These are phyloP conservation scores for Ascobolus immersus DNA, from an alignment of 495 filamentous ascomycete genomes.

Conservation along the genomic window DNA sequence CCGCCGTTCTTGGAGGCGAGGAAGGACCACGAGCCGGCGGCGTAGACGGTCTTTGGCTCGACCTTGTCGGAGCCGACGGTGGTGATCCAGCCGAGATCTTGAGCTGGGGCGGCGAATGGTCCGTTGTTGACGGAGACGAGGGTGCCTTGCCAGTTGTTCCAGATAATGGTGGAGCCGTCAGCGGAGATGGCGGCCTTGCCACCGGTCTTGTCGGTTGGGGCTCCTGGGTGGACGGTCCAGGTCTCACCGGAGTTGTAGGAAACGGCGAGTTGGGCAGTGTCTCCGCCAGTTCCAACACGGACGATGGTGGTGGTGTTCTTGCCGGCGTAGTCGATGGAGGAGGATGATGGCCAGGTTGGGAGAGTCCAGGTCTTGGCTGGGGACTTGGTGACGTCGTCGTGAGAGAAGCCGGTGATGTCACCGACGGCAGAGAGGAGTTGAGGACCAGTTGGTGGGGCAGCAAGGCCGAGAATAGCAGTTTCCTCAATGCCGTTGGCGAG, in stretches of 20 bases:
- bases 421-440: constrained; percentile 32
- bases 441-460: constrained; percentile 26
- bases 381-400: constrained; percentile 21
- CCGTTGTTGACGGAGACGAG: constrained; percentile 10
- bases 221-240: constrained; percentile 25
- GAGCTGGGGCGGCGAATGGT: constrained; percentile 21
- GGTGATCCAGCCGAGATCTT: constrained; percentile 17
- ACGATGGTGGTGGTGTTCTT: constrained; percentile 27
- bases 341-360: constrained; percentile 25
- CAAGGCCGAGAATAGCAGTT: constrained; percentile 26
- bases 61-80: constrained; percentile 29
- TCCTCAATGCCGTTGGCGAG: constrained; percentile 36
- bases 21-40: constrained; percentile 20
- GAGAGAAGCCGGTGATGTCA: constrained; percentile 31
- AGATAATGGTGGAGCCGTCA: constrained; percentile 26
- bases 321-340: constrained; percentile 32
- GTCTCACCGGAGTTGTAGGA: constrained; percentile 16
- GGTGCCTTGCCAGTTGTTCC: constrained; percentile 16
- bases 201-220: constrained; percentile 19
- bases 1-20: constrained; percentile 25
- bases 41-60: constrained; percentile 28
- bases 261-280: constrained; percentile 15
- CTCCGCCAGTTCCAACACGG: constrained; percentile 26
- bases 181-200: constrained; percentile 29
- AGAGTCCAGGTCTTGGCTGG: constrained; percentile 25